Percentiles rank a stretch among this genome's conserved stretches.
phyloP scores from a whole-genome alignment of 2,329 filamentous ascomycete species.

The Xylariaceae sp. region DNA sequence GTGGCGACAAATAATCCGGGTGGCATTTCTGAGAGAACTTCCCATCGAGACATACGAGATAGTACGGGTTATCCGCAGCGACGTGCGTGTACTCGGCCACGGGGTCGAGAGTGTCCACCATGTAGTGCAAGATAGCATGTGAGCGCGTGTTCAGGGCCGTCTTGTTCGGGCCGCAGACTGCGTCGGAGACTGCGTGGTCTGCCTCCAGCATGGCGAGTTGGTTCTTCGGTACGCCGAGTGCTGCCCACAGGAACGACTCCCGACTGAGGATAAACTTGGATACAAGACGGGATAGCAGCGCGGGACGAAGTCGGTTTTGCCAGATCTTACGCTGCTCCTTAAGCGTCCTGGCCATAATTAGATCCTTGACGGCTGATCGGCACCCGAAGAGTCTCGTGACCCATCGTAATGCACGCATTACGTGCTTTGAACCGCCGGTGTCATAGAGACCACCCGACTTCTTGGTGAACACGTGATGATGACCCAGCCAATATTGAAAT shows the following conservation, averaged over 20 bases:
- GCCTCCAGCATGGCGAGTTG: constrained; percentile 86
- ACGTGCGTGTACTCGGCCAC: constrained; percentile 80
- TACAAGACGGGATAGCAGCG: constrained; percentile 74
- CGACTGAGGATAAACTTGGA: constrained; percentile 83
- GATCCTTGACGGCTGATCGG: constrained; percentile 59
- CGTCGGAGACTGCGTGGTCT: constrained; percentile 65
- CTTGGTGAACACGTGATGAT: constrained; percentile 66
- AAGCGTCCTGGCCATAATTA: constrained; percentile 73
- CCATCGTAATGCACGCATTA: constrained; percentile 76
- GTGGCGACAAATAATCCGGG: constrained; percentile 73
- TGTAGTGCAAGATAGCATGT: constrained; percentile 88
- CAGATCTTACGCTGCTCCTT: constrained; percentile 89
- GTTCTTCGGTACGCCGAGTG: constrained; percentile 84
- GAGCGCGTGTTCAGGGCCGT: constrained; percentile 57
- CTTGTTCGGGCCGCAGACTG: constrained; percentile 51
- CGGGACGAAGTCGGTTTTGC: constrained; percentile 69
- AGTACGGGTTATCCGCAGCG: constrained; percentile 87
- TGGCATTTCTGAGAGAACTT: constrained; percentile 73
- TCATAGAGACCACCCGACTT: constrained; percentile 72
- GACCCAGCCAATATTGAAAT: constrained; percentile 92
- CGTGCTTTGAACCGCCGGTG: constrained; percentile 85
- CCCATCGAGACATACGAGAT: constrained; percentile 78
- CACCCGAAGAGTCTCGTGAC: constrained; percentile 73
- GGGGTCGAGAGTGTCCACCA: constrained; percentile 89
- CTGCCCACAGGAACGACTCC: constrained; percentile 90